Percentiles rank a stretch among this genome's conserved stretches.
Evolutionary conservation across 2,329 filamentous ascomycete genomes (phyloP).

Genomic region (Diplodia sapinea): DNA sequence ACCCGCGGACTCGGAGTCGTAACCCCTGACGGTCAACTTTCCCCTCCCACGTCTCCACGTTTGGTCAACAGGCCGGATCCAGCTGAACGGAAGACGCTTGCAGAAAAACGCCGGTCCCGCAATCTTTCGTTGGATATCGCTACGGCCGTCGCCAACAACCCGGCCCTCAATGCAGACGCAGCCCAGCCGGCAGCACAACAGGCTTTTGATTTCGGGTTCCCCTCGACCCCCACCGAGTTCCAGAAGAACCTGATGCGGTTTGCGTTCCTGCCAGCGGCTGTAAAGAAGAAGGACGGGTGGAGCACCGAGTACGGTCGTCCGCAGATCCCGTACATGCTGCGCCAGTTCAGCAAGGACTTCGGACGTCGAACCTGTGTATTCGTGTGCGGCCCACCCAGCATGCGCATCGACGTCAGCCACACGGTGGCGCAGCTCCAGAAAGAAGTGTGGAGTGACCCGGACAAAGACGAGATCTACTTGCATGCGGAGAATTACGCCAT

Average conservation of each 20-base stretch:
- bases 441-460: constrained; percentile 78
- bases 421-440: constrained; percentile 83
- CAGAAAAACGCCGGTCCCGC: constrained; percentile 51
- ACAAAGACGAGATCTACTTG: constrained; percentile 87
- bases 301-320: constrained; percentile 90
- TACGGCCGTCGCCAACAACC: constrained; percentile 43
- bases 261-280: constrained; percentile 70
- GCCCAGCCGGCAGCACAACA: constrained; percentile 34
- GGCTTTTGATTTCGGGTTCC: constrained; percentile 69
- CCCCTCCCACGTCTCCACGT: constrained; percentile 41
- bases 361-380: constrained; percentile 86
- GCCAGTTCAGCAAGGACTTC: constrained; percentile 79
- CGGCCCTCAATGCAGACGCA: constrained; percentile 52
- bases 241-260: constrained; percentile 91
- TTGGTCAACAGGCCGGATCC: constrained; percentile 32
- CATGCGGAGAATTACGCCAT: constrained; percentile 96
- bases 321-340: constrained; percentile 84
- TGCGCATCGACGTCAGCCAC: constrained; percentile 87
- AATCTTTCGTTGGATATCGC: constrained; percentile 53
- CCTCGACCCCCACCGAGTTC: constrained; percentile 81
- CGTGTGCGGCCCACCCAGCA: constrained; percentile 85
- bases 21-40: constrained; percentile 1
- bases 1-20: constrained; percentile 26
- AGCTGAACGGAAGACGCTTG: constrained; percentile 35
- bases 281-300: constrained; percentile 73